phyloP scores from a whole-genome alignment of 2,329 filamentous ascomycete species.

The Cladophialophora carrionii region DNA sequence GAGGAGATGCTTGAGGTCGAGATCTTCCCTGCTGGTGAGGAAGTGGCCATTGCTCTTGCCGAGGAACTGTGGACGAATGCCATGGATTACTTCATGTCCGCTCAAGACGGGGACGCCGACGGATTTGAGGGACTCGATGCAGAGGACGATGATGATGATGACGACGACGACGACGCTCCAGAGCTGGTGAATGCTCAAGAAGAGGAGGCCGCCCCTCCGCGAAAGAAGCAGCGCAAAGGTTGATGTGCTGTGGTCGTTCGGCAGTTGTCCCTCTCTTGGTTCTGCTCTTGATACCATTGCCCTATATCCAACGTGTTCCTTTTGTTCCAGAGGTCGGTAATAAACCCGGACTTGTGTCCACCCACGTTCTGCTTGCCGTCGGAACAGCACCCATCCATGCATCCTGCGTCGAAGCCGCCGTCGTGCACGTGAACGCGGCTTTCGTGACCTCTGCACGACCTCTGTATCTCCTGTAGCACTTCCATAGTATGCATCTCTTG shows the following conservation, averaged over 20 bases:
- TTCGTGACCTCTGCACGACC: background rate
- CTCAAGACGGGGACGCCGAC: slow-evolving; percentile 48
- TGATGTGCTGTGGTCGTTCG: background rate
- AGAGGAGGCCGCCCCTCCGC: slow-evolving; percentile 36
- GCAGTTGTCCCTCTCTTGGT: background rate
- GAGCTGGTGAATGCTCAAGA: slow-evolving; percentile 45
- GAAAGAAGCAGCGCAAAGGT: slow-evolving; percentile 36
- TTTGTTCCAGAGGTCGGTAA: background rate
- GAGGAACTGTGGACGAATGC: slow-evolving; percentile 67
- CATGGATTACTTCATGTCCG: slow-evolving; percentile 37
- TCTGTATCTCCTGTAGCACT: background rate
- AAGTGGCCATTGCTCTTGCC: slow-evolving; percentile 75
- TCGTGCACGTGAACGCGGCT: background rate
- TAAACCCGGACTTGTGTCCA: background rate
- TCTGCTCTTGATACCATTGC: background rate
- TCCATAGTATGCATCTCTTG: background rate
- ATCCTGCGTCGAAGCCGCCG: background rate
- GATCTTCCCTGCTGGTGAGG: slow-evolving; percentile 85
- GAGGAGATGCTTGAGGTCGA: slow-evolving; percentile 72
- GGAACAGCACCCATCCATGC: background rate
- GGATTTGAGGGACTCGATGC: slow-evolving; percentile 58
- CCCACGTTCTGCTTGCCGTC: background rate
- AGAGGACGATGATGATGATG: slow-evolving; percentile 66
- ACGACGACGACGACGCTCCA: slow-evolving; percentile 54
- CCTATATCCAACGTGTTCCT: background rate